phyloP scores from a whole-genome alignment of 1,139 yeast species.

The Hyphopichia khmerensis region DNA sequence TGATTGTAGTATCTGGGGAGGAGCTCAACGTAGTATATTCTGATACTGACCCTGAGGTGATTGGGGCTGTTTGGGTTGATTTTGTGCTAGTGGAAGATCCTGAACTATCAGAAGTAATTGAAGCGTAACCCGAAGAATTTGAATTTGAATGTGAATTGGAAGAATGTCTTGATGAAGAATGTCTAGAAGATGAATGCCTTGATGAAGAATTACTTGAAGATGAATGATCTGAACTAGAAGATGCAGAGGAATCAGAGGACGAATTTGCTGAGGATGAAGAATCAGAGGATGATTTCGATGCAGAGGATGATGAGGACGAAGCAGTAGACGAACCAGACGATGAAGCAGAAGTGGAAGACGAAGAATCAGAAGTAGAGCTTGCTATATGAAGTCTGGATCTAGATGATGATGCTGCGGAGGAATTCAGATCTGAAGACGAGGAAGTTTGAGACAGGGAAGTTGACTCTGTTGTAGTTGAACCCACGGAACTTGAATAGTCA shows the following conservation, averaged over 20 bases:
- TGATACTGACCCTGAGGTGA: conserved; percentile 9
- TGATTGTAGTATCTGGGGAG: conserved; percentile 39
- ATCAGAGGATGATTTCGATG: conserved; percentile 2
- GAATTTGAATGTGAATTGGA: conserved; percentile 7
- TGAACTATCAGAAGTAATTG: conserved; percentile 8
- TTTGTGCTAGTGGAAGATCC: conserved; percentile 9
- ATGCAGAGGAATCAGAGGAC: conserved; percentile 1
- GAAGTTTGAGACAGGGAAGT: neutral
- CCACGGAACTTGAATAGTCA: neutral
- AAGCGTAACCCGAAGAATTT: conserved; percentile 6
- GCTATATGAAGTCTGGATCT: neutral
- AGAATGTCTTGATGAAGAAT: conserved; percentile 2
- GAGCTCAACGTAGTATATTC: conserved; percentile 25
- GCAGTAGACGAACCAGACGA: neutral
- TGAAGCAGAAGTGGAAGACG: neutral
- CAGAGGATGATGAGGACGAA: neutral
- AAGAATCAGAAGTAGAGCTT: neutral
- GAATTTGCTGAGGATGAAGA: neutral
- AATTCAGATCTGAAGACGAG: neutral
- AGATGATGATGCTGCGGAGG: neutral
- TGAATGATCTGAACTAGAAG: conserved; percentile 1
- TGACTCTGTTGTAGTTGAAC: neutral
- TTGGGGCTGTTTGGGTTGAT: conserved; percentile 9
- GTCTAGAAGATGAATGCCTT: conserved; percentile 3
- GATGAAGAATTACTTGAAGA: neutral